Base-by-base conservation (phyloP, 176 grass and related monocot species). In the Eleusine coracana region DNA sequence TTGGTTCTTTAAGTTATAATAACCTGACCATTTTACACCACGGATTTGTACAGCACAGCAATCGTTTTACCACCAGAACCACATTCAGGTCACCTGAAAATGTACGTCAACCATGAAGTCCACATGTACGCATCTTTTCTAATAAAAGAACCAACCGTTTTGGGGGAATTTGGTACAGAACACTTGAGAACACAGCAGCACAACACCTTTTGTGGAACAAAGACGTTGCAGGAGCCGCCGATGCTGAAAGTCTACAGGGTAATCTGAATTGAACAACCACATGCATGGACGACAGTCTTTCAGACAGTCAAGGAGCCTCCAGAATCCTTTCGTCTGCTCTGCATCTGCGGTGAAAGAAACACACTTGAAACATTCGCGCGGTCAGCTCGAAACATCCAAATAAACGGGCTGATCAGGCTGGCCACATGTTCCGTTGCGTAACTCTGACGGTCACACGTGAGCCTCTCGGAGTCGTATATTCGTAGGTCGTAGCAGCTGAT, bases 381-480 rank as follows among this genome's bases (percentile, higher is more conserved):
- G 69, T 82, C 41, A 49, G 25, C 17, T 62, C 11, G 16, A 15
- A 36, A 5, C 18, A 5, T 61, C 27, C 11, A 48, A 36, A 46
- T 2, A 7, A 6, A 6, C 25, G 14, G n/a, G 8, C 18, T 25
- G 11, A 48, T 20, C 76, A 49, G 27, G 23, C 61, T 74, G 31
- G 42, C 27, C 70, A 75, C 68, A 42, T 29, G 60, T 54, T n/a
- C 21, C 61, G 12, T 28, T 4, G n/a, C 61, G 21, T 54, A 41
- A 44, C 18, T 46, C 41, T 12, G 68, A 73, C 12, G 59, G n/a
- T 13, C 82, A 16, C 72, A 76, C n/a, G 36, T 42, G 16, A 84
- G 36, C 14, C 31, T 72, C 31, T 34, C 31, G 40, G 23, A 72
- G 44, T 17, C 7, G 46, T 29, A 20, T 29, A 34, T 2, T 34